Conservation (phyloP, 1,284 basidiomycete species). For the Inonotus obliquus region DNA sequence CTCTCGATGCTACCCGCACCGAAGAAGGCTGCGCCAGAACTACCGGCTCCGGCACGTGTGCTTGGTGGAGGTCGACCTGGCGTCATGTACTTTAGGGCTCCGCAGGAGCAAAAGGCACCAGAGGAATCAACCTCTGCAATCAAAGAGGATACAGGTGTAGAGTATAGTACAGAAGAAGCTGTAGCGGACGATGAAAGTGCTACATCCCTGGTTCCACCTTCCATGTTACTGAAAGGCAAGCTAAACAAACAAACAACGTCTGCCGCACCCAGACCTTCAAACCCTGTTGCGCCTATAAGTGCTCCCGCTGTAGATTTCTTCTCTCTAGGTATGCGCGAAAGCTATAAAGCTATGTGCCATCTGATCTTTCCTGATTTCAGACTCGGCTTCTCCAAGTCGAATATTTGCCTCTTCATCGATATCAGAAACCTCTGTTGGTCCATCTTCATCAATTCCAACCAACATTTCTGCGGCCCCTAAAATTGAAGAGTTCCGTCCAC, state of each 20-base stretch:
- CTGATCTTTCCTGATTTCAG: background rate
- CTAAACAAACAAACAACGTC: constrained; percentile 38
- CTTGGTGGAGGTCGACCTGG: constrained; percentile 63
- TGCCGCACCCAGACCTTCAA: constrained; percentile 51
- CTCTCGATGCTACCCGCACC: constrained; percentile 73
- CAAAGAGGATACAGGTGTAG: constrained; percentile 20
- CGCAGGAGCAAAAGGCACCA: constrained; percentile 18
- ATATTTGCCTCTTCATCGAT: constrained; percentile 12
- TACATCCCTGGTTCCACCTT: constrained; percentile 50
- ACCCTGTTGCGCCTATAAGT: constrained; percentile 25
- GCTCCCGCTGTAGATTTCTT: constrained; percentile 60
- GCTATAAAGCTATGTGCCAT: background rate
- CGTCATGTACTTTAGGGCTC: constrained; percentile 46
- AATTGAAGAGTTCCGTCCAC: constrained; percentile 67
- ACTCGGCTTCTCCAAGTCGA: constrained; percentile 22
- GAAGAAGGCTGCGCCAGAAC: constrained; percentile 44
- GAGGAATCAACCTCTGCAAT: constrained; percentile 2
- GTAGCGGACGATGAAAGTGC: constrained; percentile 14
- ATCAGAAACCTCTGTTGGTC: background rate
- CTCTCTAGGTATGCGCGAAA: constrained; percentile 39
- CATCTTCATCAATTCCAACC: constrained; percentile 21
- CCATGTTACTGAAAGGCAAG: constrained; percentile 47
- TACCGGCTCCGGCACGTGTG: constrained; percentile 45
- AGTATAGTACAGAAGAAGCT: constrained; percentile 11
- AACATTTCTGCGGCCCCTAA: constrained; percentile 61